phyloP scores from a whole-genome alignment of 352 stramenopile genomes.

The Pythium plurisporium region DNA sequence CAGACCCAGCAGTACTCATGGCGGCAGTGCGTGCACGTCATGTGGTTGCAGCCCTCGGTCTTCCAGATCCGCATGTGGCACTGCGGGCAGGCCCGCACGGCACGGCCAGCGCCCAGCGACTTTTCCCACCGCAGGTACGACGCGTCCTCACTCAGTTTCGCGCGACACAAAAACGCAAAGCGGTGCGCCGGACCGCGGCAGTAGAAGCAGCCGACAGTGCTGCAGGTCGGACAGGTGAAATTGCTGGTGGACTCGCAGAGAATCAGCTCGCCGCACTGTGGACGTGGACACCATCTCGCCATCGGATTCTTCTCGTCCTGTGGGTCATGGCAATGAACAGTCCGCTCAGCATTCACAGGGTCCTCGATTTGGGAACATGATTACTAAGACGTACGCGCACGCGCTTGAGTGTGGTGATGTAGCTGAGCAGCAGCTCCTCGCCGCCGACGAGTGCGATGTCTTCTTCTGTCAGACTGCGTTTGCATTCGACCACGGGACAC shows the following conservation, averaged over 20 bases:
- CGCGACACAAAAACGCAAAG: slow-evolving; percentile 49
- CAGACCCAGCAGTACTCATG: slow-evolving; percentile 75
- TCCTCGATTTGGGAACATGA: too few relatives aligned
- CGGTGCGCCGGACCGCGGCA: slow-evolving; percentile 50
- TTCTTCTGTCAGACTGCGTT: slow-evolving; percentile 31
- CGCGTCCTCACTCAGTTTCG: slow-evolving; percentile 30
- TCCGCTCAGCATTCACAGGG: too few relatives aligned
- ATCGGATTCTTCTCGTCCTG: slow-evolving; percentile 74
- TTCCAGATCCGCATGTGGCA: slow-evolving; percentile 78
- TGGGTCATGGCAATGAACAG: too few relatives aligned
- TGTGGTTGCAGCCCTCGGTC: slow-evolving; percentile 71
- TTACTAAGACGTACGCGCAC: slow-evolving; percentile 50
- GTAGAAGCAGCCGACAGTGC: slow-evolving; percentile 48
- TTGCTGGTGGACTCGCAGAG: slow-evolving; percentile 40
- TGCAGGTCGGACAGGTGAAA: slow-evolving; percentile 65
- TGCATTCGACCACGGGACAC: slow-evolving; percentile 57
- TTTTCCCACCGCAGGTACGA: slow-evolving; percentile 59
- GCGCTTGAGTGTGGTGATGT: too few relatives aligned
- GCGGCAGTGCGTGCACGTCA: slow-evolving; percentile 61
- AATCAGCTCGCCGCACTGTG: slow-evolving; percentile 60
- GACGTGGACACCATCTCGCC: slow-evolving; percentile 57
- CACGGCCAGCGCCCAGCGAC: slow-evolving; percentile 43
- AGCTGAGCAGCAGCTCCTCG: too few relatives aligned
- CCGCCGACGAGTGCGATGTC: too few relatives aligned
- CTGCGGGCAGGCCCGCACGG: slow-evolving; percentile 52